A percentile compares a stretch with the other conserved stretches of the same genome.
phyloP scores from a whole-genome alignment of 2,329 filamentous ascomycete genomes.

The Aspergillus sojae region DNA sequence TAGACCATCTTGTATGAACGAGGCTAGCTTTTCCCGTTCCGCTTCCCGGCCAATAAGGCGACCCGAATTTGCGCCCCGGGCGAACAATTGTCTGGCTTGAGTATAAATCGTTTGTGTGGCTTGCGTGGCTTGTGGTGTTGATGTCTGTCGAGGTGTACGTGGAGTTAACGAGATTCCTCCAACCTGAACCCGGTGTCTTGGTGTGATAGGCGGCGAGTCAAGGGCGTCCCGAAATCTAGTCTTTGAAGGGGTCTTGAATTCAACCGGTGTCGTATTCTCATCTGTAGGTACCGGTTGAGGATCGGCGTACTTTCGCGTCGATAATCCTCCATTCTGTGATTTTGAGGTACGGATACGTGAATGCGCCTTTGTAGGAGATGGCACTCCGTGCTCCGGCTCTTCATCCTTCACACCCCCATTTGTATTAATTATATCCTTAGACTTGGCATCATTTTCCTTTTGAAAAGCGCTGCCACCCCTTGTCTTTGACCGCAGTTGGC shows the following conservation, averaged over 20 bases:
- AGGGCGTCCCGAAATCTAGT: slow-evolving; percentile 74
- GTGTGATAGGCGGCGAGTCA: slow-evolving; percentile 71
- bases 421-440: slow-evolving; percentile 28
- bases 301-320: not conserved
- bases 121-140: slow-evolving; percentile 57
- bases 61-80: slow-evolving; percentile 73
- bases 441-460: slow-evolving; percentile 31
- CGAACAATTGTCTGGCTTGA: slow-evolving; percentile 82
- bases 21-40: slow-evolving; percentile 65
- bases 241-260: slow-evolving; percentile 54
- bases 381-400: slow-evolving; percentile 44
- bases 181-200: slow-evolving; percentile 80
- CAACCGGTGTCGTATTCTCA: slow-evolving; percentile 45
- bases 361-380: slow-evolving; percentile 52
- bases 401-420: slow-evolving; percentile 54
- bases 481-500: slow-evolving; percentile 43
- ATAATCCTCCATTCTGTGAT: slow-evolving; percentile 36
- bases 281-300: slow-evolving; percentile 35
- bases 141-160: slow-evolving; percentile 74
- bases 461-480: slow-evolving; percentile 25
- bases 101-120: slow-evolving; percentile 80
- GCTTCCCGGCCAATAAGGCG: slow-evolving; percentile 76
- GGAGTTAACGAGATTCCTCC: slow-evolving; percentile 75
- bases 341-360: slow-evolving; percentile 47
- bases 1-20: slow-evolving; percentile 69